Conservation (phyloP, 768 basidiomycete genomes). For the Russula foetens region DNA sequence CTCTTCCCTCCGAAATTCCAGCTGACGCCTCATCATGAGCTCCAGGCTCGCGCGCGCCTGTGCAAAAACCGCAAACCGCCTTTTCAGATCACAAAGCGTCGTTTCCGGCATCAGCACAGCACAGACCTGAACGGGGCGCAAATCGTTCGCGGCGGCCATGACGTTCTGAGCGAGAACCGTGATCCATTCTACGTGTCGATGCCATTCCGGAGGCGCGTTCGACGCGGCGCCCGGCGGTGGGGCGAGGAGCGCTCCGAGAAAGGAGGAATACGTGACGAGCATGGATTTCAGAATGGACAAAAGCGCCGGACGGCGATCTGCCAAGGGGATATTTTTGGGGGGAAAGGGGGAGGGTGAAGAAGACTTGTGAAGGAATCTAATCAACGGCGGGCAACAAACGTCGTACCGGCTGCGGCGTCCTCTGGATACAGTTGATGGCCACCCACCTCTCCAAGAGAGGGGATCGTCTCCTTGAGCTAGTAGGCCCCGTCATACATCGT, state of each 20-base stretch:
- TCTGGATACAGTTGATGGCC: conserved; percentile 73
- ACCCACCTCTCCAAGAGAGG: conserved; percentile 74
- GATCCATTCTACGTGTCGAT: conserved; percentile 72
- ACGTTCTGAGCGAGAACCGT: conserved; percentile 75
- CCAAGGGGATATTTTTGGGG: not conserved
- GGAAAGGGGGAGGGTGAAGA: too few relatives aligned
- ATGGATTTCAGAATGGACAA: conserved; percentile 66
- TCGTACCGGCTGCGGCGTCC: conserved; percentile 57
- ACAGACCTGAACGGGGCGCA: conserved; percentile 77
- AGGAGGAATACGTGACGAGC: conserved; percentile 67
- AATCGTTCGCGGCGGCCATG: conserved; percentile 83
- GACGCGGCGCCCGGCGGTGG: conserved; percentile 49
- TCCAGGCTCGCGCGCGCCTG: conserved; percentile 79
- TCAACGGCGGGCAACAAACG: not conserved
- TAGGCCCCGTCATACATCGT: conserved; percentile 1
- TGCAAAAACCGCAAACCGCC: not conserved
- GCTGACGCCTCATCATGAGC: conserved; percentile 70
- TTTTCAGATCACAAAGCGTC: too few relatives aligned
- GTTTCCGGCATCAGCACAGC: too few relatives aligned
- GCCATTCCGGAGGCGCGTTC: conserved; percentile 55
- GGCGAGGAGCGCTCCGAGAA: conserved; percentile 60
- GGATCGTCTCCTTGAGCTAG: conserved; percentile 77
- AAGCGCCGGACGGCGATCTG: conserved; percentile 74
- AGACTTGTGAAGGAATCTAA: not conserved
- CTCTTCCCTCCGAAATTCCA: conserved; percentile 67